Evolutionary conservation across 495 filamentous ascomycete species (phyloP), one percentile per base, ranked within the genome.

Genomic region (Hypomontagnella monticulosa): DNA sequence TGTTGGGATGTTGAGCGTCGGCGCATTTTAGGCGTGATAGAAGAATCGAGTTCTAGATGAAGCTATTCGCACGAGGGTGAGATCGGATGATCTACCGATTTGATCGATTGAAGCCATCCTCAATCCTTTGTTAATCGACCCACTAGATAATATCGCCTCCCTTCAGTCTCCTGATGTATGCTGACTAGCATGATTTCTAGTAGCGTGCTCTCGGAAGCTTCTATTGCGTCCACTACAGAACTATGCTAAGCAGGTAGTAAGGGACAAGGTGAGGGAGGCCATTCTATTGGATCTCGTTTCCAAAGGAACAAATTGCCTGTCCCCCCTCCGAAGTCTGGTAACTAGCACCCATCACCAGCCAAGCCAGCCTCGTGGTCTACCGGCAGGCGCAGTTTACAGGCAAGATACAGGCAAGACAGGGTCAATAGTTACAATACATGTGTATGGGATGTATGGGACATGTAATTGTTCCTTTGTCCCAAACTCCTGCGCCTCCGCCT

Each of bases 1-100:
- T 4, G 20, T 8, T 18, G 20, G 19, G 40, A 63, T 4, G 20
- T 8, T 18, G 20, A 30, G 40, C 14, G 50, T 49, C 52, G 41
- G 38, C 20, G 14, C 33, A 30, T n/a, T 38, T 7, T 52, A 42
- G 41, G 46, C 23, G 6, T 27, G 6, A 27, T 27, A 27, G 61
- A 60, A 36, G n/a, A 54, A 12, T 42, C 32, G 52, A 67, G 40
- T 23, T 42, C 48, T 12, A 54, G 61, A 65, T 60, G 62, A 64
- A 69, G 60, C 50, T 48, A 64, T 69, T 61, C 58, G 36, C 43
- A 48, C 41, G 37, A 57, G 46, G 60, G 8, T 19, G 10, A 8
- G 44, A 64, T 69, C 66, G 66, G 60, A 64, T 19, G 66, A 64
- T 69, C 14, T 12, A 63, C 42, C 41, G 49, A 60, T 63, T 50